Percentiles rank a stretch among this genome's conserved stretches.
These are phyloP conservation scores for Lentinula aciculospora DNA, from an alignment of 768 basidiomycete species.

Conservation along the genomic window DNA sequence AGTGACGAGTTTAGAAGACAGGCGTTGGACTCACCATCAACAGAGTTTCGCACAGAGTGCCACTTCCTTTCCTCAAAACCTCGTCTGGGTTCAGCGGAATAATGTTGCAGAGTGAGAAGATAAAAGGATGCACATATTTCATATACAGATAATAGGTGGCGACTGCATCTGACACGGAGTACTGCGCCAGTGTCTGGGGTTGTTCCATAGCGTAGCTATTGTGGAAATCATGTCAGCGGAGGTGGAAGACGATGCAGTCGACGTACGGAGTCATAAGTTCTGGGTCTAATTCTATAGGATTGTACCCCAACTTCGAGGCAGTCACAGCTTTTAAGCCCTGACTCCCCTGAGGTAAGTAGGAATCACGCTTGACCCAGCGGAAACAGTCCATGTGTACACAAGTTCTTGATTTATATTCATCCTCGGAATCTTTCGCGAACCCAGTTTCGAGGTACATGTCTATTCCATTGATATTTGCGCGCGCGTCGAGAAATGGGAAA, in stretches of 20 bases:
- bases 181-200: constrained; percentile 90
- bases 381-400: constrained; percentile 99
- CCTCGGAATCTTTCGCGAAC: constrained; percentile 85
- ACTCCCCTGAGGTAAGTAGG: constrained; percentile 96
- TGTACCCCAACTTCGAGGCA: constrained; percentile 91
- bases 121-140: constrained; percentile 99
- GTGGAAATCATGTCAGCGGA: neutral
- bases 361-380: constrained; percentile 99
- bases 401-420: constrained; percentile 88
- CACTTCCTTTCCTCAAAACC: constrained; percentile 91
- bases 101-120: constrained; percentile 98
- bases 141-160: constrained; percentile 99
- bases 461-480: constrained; percentile 83
- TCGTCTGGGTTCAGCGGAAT: constrained; percentile 97
- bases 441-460: constrained; percentile 97
- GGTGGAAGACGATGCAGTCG: neutral
- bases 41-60: constrained; percentile 94
- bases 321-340: constrained; percentile 99
- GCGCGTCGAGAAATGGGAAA: constrained; percentile 91
- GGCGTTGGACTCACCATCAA: constrained; percentile 72
- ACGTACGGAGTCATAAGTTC: constrained; percentile 98
- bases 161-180: constrained; percentile 99
- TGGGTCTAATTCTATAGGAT: constrained; percentile 95
- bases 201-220: constrained; percentile 91
- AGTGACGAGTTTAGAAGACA: neutral